phyloP scores from a whole-genome alignment of 78 protist species.

The Dictyostelium firmibasis region DNA sequence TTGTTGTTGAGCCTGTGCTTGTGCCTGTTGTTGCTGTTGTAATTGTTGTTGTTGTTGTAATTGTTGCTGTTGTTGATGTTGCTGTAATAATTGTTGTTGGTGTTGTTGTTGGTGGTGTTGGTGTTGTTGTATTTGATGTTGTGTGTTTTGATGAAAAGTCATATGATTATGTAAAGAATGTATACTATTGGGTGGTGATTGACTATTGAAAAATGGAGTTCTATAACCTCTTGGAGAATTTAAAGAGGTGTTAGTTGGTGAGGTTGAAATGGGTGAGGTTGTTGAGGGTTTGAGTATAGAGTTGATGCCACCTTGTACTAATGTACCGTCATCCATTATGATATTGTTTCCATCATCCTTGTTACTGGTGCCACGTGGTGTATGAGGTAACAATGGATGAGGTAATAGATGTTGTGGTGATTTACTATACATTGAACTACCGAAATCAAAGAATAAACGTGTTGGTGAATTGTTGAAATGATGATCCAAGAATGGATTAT shows the following conservation, averaged over 20 bases:
- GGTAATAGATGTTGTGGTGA: conserved; percentile 50
- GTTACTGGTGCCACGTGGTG: conserved; percentile 6
- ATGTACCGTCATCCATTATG: not conserved
- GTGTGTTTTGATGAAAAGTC: not conserved
- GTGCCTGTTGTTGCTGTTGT: not conserved
- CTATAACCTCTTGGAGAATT: not conserved
- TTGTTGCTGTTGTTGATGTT: not conserved
- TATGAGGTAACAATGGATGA: not conserved
- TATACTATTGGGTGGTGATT: not conserved
- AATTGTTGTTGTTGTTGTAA: not conserved
- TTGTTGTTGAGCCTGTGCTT: not conserved
- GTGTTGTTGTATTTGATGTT: not conserved
- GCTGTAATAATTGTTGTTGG: not conserved
- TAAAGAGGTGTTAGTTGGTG: not conserved
- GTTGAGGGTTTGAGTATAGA: not conserved
- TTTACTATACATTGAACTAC: conserved; percentile 27
- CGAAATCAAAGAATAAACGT: conserved; percentile 24
- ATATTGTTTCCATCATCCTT: not conserved
- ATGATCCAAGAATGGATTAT: conserved; percentile 27
- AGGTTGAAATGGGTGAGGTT: not conserved
- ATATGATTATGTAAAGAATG: conserved; percentile 3
- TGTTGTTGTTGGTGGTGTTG: not conserved
- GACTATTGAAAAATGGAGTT: not conserved
- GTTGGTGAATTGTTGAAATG: conserved; percentile 26
- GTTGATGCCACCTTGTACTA: not conserved